A percentile compares a stretch with the other conserved stretches of the same genome.
Conservation (phyloP, 2,329 filamentous ascomycete genomes). For the Alternaria consortialis region DNA sequence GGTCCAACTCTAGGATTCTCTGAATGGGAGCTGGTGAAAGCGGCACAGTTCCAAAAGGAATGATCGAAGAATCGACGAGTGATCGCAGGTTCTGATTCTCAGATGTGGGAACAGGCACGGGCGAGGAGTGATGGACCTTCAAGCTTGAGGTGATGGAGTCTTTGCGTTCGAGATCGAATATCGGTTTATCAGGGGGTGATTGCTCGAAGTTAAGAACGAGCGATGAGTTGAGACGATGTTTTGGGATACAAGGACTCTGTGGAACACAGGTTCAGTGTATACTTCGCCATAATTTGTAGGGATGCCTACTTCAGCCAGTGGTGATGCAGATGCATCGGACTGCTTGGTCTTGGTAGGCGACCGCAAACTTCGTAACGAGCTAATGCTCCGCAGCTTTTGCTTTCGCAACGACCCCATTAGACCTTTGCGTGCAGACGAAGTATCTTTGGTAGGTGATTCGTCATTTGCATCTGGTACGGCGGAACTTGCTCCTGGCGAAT, state of each 20-base stretch:
- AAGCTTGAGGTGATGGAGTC: conserved; percentile 25
- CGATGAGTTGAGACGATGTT: conserved; percentile 25
- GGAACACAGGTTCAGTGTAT: not conserved
- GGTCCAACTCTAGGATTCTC: conserved; percentile 28
- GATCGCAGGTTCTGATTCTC: conserved; percentile 8
- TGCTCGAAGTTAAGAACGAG: conserved; percentile 39
- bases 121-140: conserved; percentile 39
- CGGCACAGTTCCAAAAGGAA: conserved; percentile 39
- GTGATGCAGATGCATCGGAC: conserved; percentile 6
- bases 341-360: conserved; percentile 31
- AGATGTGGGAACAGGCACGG: conserved; percentile 37
- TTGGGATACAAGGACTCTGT: conserved; percentile 26
- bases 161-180: conserved; percentile 33
- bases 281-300: not conserved
- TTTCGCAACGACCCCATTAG: conserved; percentile 39
- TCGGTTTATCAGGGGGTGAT: conserved; percentile 33
- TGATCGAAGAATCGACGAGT: conserved; percentile 5
- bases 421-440: conserved; percentile 37
- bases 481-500: not conserved
- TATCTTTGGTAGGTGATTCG: conserved; percentile 30
- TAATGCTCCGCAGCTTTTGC: conserved; percentile 35
- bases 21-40: conserved; percentile 42
- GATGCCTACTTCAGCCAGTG: not conserved
- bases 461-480: conserved; percentile 16
- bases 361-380: conserved; percentile 35